Base-by-base conservation (phyloP, 768 basidiomycete genomes). In the Saitozyma sp. region DNA sequence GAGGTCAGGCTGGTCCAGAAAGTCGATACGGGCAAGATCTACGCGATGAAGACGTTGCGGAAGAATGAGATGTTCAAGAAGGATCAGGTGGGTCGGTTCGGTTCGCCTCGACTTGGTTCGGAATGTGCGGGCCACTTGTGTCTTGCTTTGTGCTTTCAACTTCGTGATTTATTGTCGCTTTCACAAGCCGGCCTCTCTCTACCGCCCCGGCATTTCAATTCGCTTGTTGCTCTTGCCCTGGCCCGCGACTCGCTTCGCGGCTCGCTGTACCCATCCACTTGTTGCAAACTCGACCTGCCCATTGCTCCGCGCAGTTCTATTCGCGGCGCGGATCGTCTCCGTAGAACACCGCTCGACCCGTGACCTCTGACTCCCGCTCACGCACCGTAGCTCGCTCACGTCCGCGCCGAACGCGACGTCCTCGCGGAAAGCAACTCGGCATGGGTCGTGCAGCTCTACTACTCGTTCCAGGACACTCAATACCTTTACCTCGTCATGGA, bases 31-130 rank as follows among this genome's bases (percentile, higher is more conserved):
- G 92, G 93, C 42, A 96, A 92, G 82, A 96, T 98, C 59, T 99
- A 97, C 79, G 96, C 96, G 16, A 96, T 99, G 95, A 98, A 98
- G 82, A 91, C 92, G 20, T 81, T 98, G 76, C 88, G 89, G 81
- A 99, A 99, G 83, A 89, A 89, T 54, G 96, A 97, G 79, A 99
- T 98, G 96, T 85, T 99, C 80, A 95, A 97, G 81, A 96, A 96
- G 79, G 96, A 99, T 76, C 95, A 99, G 84, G 94, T 90, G 62
- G 52, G 85, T 66, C 42, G 29, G 29, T 29, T 29, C 29, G 29
- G 29, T 29, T 29, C 29, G 29, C 2, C 5, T 29, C 29, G 29
- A 29, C 29, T 29, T 29, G 29, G 29, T 29, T 29, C 29, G 29
- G 29, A 29, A 29, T 29, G 29, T 29, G 29, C 29, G 29, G 29